Base-by-base conservation (phyloP, 805 yeast species). In the Metschnikowia shivogae region DNA sequence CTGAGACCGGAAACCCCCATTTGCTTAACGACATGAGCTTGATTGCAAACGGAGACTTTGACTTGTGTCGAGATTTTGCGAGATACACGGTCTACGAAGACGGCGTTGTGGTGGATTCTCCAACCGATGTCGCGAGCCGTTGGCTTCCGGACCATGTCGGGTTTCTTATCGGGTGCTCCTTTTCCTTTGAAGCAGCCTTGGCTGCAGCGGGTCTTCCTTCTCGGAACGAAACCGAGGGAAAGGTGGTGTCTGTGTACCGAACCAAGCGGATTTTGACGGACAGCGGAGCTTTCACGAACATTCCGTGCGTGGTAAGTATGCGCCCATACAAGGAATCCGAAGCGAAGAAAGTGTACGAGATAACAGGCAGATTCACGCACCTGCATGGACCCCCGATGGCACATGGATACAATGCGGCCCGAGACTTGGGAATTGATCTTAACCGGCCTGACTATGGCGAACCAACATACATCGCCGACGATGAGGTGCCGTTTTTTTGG, bases 401-500 rank as follows among this genome's bases (percentile, higher is more conserved):
- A 29, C 67, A 73, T 71, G 74, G 74, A 1, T 43, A 34, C 10
- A 73, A 66, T 28, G 73, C 64, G 5, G 61, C 60, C 1, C 47
- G 55, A 31, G 53, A 67, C 31, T 48, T 71, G 19, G 74, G 74
- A 1, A 68, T 71, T 19, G 61, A 66, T 40, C 38, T 69, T 5
- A 43, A 26, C 2, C 45, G 41, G 5, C 74, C 73, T 1, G 74
- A 70, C 9, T 69, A 57, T 50, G 74, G 74, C 6, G 70, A 67
- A 12, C 32, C 60, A 1, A 55, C 63, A 5, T 59, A 48, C 3
- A 55, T 68, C 13, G 51, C 49, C 8, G 62, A 54, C 0, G 71
- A 58, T 36, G 74, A 70, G 42, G 45, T 70, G 3, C 75, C 76
- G 2, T 72, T 69, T 2, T 70, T 71, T 44, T 71, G 74, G 74